A percentile compares a stretch with the other conserved stretches of the same genome.
These are phyloP conservation scores for Trichomonas gallinae DNA, from an alignment of 208 protist genomes.

Conservation along the genomic window DNA sequence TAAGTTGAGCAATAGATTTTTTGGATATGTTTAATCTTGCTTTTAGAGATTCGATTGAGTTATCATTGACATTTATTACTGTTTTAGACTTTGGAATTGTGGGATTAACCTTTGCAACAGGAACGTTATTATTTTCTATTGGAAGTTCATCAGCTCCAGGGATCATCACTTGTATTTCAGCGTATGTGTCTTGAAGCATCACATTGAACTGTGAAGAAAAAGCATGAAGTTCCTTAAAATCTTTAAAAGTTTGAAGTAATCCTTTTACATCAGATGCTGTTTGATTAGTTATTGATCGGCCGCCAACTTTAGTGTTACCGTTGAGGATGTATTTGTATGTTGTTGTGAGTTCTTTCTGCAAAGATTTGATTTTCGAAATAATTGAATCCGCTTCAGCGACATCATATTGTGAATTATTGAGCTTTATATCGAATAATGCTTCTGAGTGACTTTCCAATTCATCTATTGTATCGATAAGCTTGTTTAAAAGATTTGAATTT, in stretches of 20 bases:
- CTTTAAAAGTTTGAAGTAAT: not conserved
- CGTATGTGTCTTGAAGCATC: not conserved
- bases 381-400: not conserved
- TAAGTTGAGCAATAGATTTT: not conserved
- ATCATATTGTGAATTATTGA: not conserved
- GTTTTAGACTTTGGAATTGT: not conserved
- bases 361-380: not conserved
- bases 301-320: not conserved
- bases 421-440: not conserved
- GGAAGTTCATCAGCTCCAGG: not conserved
- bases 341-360: not conserved
- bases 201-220: not conserved
- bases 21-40: not conserved
- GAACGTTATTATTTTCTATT: not conserved
- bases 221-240: not conserved
- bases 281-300: not conserved
- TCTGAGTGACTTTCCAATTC: not conserved
- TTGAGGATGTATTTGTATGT: not conserved
- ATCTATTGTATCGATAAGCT: not conserved
- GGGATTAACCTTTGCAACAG: not conserved
- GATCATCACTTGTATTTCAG: not conserved
- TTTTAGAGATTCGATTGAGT: not conserved
- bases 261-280: not conserved
- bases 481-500: not conserved
- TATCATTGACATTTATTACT: not conserved